Percentiles rank a stretch among this genome's conserved stretches.
phyloP scores from a whole-genome alignment of 805 yeast species.

The Wickerhamiella alocasiicola region DNA sequence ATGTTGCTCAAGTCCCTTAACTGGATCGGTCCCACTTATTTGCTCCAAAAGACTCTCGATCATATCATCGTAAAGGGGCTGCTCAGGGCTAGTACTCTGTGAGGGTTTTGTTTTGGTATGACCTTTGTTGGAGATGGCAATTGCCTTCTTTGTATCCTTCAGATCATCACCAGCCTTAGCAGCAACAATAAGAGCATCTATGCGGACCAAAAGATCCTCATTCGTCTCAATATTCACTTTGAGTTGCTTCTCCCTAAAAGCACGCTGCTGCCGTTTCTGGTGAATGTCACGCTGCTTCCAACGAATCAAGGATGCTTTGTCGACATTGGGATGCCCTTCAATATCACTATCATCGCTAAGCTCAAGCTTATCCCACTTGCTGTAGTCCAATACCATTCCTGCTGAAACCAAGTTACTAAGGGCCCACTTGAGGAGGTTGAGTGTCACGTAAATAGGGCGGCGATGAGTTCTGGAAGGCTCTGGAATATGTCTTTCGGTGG shows the following conservation, averaged over 20 bases:
- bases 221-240: constrained; percentile 76
- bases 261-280: constrained; percentile 74
- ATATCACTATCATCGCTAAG: constrained; percentile 92
- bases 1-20: constrained; percentile 41
- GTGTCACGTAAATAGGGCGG: no score
- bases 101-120: constrained; percentile 23
- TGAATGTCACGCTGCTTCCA: constrained; percentile 98
- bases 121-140: constrained; percentile 19
- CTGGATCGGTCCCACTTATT: constrained; percentile 38
- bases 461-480: no score
- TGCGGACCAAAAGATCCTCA: constrained; percentile 55
- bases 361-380: constrained; percentile 96
- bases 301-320: constrained; percentile 76
- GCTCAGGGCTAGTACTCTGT: constrained; percentile 23
- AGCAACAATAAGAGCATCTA: constrained; percentile 44
- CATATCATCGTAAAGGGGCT: constrained; percentile 73
- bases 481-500: no score
- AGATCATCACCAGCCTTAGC: constrained; percentile 27
- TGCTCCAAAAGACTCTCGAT: constrained; percentile 79
- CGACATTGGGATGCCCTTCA: constrained; percentile 97
- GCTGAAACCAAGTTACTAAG: no score
- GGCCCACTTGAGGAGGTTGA: no score
- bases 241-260: constrained; percentile 61
- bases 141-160: constrained; percentile 19
- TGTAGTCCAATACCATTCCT: constrained; percentile 76